Evolutionary conservation across 352 stramenopile genomes (phyloP), one percentile per base, ranked within the genome.

Genomic region (Salisapilia sapeloensis): DNA sequence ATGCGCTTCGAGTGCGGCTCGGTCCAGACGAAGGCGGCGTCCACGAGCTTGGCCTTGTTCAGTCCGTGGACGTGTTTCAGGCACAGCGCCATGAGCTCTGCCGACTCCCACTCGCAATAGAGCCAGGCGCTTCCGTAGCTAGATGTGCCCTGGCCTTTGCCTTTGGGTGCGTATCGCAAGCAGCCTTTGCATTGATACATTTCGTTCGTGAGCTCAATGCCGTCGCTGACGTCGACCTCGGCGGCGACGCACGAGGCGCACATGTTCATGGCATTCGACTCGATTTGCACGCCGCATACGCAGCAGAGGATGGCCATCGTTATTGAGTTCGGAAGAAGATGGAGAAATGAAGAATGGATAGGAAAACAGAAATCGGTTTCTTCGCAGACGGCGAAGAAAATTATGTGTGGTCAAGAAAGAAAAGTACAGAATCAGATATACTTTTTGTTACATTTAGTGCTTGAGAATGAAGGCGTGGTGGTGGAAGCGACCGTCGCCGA

Each of bases 1-100:
- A 89, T 36, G 30, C 74, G 66, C 33, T 82, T 80, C 11, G 60
- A 79, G 50, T 89, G 74, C 11, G 60, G 70, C 41, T 89, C 74
- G 2, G 74, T 89, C 74, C 74, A 89, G 34, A 89, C 62, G 37
- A 82, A 85, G 6, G 48, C 54, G 5, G 74, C 74, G 48, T 89
- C 74, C 9, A 82, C 48, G 20, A 89, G 53, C 37, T 86, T 85
- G 33, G 51, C 65, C 42, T 78, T 78, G 29, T 38, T 42, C 13
- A 86, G 56, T 0, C 60, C 60, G 4, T 60, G 44, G 23, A 86
- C 44, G 44, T 54, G 75, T 61, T 83, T 83, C 19, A 86, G 53
- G 31, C 66, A 82, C 23, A 86, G 51, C 41, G 67, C 65, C 54
- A 86, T 65, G 27, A 86, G 53, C 40, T 87, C 71, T 8, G 50